These are phyloP conservation scores for Hemisphaericaspora subhashii DNA, from an alignment of 1,139 yeast species.

Conservation along the genomic window DNA sequence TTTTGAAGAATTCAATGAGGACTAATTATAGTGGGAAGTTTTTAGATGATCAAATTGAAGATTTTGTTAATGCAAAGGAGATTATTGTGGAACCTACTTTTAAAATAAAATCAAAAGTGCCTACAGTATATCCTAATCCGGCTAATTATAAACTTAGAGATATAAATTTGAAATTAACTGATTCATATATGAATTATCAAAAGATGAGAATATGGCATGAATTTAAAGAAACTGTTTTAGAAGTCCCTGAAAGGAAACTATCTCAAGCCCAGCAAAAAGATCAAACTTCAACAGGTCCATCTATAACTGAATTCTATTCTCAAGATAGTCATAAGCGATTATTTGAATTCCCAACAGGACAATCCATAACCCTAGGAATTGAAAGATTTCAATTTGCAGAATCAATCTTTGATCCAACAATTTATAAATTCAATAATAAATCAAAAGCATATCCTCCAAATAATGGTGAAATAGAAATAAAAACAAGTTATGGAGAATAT, in stretches of 20 bases:
- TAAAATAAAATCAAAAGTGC: conserved; percentile 34
- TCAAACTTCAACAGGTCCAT: conserved; percentile 16
- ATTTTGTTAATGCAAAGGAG: conserved; percentile 17
- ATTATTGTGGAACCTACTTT: conserved; percentile 22
- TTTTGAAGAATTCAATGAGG: conserved; percentile 68
- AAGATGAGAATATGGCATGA: conserved; percentile 48
- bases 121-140: conserved; percentile 35
- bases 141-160: conserved; percentile 32
- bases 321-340: conserved; percentile 45
- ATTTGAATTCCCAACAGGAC: conserved; percentile 81
- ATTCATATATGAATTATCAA: conserved; percentile 40
- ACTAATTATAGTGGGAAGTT: conserved; percentile 68
- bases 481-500: conserved; percentile 55
- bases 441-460: conserved; percentile 32
- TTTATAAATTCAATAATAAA: conserved; percentile 33
- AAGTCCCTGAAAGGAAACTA: conserved; percentile 48
- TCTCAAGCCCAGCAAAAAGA: conserved; percentile 9
- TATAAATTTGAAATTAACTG: conserved; percentile 34
- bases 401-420: conserved; percentile 66
- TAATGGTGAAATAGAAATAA: conserved; percentile 37
- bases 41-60: conserved; percentile 46
- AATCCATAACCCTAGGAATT: conserved; percentile 36
- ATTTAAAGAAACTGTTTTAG: conserved; percentile 65
- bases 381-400: conserved; percentile 76
- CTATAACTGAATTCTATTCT: conserved; percentile 29